phyloP scores from a whole-genome alignment of 1,284 basidiomycete species.

The Tetrapyrgos nigripes region DNA sequence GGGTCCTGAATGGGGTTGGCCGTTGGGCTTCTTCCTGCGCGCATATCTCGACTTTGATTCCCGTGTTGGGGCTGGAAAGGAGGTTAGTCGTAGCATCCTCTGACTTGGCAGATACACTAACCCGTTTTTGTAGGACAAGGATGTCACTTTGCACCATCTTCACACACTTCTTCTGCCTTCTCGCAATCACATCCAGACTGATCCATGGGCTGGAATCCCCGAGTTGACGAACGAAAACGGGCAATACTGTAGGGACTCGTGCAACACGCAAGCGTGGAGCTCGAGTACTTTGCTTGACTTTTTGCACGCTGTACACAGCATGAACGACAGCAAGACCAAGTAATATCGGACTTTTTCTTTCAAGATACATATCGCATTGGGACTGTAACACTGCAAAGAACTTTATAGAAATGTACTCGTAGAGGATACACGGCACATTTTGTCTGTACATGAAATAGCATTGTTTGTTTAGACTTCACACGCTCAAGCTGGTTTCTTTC shows the following conservation, averaged over 20 bases:
- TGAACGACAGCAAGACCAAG: not conserved
- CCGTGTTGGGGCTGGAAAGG: conserved; percentile 61
- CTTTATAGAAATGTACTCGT: no score
- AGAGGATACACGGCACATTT: no score
- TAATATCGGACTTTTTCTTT: no score
- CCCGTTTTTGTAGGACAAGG: conserved; percentile 56
- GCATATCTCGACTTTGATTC: conserved; percentile 91
- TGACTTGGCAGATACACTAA: not conserved
- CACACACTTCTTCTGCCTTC: conserved; percentile 75
- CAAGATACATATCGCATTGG: not conserved
- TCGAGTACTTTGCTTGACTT: conserved; percentile 89
- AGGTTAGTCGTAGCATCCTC: conserved; percentile 51
- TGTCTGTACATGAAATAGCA: no score
- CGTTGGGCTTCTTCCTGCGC: conserved; percentile 92
- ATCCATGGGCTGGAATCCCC: conserved; percentile 91
- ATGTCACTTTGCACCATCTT: conserved; percentile 80
- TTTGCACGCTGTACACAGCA: conserved; percentile 72
- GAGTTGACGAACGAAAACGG: conserved; percentile 91
- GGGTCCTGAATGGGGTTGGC: conserved; percentile 95
- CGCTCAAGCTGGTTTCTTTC: no score
- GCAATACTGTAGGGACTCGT: conserved; percentile 83
- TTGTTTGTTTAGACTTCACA: no score
- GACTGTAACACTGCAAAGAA: not conserved
- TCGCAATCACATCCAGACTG: conserved; percentile 75
- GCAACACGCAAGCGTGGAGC: conserved; percentile 93